Evolutionary conservation across 331 rosid genomes (phyloP), one percentile per base, ranked within the genome.

Genomic region (Cydonia oblonga): DNA sequence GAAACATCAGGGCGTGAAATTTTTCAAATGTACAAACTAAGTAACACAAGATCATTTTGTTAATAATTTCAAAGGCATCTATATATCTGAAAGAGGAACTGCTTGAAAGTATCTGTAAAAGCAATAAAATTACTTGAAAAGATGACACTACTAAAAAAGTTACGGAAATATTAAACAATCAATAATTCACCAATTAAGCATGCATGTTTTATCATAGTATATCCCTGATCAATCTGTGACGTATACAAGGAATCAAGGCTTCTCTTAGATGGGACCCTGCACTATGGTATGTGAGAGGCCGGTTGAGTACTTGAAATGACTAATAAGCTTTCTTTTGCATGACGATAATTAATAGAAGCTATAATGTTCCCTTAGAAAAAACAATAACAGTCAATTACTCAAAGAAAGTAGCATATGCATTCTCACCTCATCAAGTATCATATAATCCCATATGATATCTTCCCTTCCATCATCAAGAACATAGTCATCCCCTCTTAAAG

Each of bases 371-470:
- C 28, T 23, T 49, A 7, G 10, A n/a, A 23, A 76, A 61, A 33
- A 60, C 8, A 20, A 9, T 49, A 56, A 2, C 5, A 20, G 2
- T 25, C 20, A 68, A 35, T 35, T 18, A 59, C 30, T 42, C 28
- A 75, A 54, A 8, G 57, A 40, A 56, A 63, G 53, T 64, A 40
- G 44, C 61, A 76, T 59, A 64, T 12, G 14, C 18, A 64, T 42
- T 29, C 71, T 68, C 68, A 93, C 98, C 92, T 91, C 98, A 84
- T 93, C 98, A 42, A 93, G 97, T 70, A 93, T 89, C 98, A 93
- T 87, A 80, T 93, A 91, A 82, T 93, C 98, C 98, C 98, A 93
- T n/a, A 79, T 81, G 42, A 76, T 62, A 64, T 89, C 97, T 58
- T 89, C 97, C 29, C 59, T 77, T 49, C 84, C 95, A 20, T 86